Evolutionary conservation across 257 asterid species (phyloP), one percentile per base, ranked within the genome.

Genomic region (Ilex aquifolium): DNA sequence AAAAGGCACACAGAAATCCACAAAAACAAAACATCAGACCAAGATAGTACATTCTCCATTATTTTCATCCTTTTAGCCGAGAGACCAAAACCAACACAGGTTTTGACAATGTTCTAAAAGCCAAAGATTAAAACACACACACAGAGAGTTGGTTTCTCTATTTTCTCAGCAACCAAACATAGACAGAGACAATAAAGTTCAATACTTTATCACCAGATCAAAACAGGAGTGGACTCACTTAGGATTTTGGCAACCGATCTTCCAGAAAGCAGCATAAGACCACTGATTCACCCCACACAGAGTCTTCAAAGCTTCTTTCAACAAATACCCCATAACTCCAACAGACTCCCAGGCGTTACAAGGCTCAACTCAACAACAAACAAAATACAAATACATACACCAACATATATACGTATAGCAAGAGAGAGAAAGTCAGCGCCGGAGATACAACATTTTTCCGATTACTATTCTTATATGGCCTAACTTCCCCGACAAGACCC

Each of bases 401-500:
- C 27, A 21, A 21, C 27, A 21, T 21, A 21, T 21, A 21, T 21
- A 21, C 27, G 27, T 21, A 21, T 21, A 21, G 27, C 27, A 21
- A 21, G 1, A 21, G 27, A 21, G 1, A 21, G 27, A 21, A 21
- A 21, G 27, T 21, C 27, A 21, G 27, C 27, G 27, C 27, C 27
- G 27, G 27, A 21, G 27, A 21, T 21, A 21, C 27, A 21, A 21
- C 27, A 21, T 21, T 21, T 21, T 21, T 21, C 27, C 27, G 27
- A 21, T 36, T 36, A 36, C 27, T 21, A 36, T 36, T 36, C 8
- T 36, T 36, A 4, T 36, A 36, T 36, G 5, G 72, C 72, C 98
- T 91, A 91, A 88, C 98, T 88, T 75, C 98, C 98, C 64, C 98
- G 76, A 77, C 96, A 91, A 81, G 98, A 91, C n/a, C 95, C 95